Base-by-base conservation (phyloP, 2,329 filamentous ascomycete genomes). In the Onygenales sp. region DNA sequence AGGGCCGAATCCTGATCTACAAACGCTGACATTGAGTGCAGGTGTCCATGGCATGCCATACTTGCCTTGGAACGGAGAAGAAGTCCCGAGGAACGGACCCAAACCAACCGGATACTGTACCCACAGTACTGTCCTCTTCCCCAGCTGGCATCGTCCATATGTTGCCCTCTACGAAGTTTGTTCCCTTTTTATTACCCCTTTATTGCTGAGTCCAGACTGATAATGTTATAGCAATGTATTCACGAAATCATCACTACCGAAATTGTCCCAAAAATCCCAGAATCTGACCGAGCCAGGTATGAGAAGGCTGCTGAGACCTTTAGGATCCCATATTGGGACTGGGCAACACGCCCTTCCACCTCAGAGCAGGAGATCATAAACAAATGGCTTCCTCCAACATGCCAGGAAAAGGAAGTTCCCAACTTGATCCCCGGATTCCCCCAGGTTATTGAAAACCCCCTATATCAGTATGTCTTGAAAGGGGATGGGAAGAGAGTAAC, bases 91-190 rank as follows among this genome's bases (percentile, higher is more conserved):
- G 14, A 77, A 83, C 63, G 73, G 69, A 27, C 77, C 72, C 0
- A 59, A 5, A 80, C 79, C 2, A 71, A 51, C 75, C 17, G 88
- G 88, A 47, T 93, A 90, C 66, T 94, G 89, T 66, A 81, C 81
- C 11, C 89, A 94, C 69, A 80, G 77, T 33, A 86, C 85, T 2
- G 81, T 85, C 46, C 73, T 93, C n/a, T 92, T 94, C 65, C 81
- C 85, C 41, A 80, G 84, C 42, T 94, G 89, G 89, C 89, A 94
- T 74, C 80, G 89, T 50, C 86, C 88, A 1, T 94, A 92, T 67
- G 74, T 93, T 52, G 74, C 78, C 7, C 69, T 85, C 8, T 82
- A 72, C 57, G 76, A 85, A 70, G 78, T 79, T 42, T 14, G 42
- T 17, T 31, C 27, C 36, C 43, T 31, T 53, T 51, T 13, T 35